phyloP scores from a whole-genome alignment of 108 stramenopile genomes.

The Cyclotella cryptica region DNA sequence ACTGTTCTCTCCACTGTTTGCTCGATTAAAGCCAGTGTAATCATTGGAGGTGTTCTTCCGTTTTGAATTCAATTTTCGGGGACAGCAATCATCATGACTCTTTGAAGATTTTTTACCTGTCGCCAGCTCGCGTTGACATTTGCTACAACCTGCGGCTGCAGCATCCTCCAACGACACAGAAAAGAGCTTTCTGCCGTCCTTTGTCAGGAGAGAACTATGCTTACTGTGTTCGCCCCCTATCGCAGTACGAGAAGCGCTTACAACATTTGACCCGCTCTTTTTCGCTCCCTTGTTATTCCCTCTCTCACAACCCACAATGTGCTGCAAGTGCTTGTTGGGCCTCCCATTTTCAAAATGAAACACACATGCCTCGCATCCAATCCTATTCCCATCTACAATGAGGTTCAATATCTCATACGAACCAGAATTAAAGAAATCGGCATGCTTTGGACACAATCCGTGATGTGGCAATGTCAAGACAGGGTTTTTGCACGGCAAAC shows the following conservation, averaged over 20 bases:
- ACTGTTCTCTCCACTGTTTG: too few relatives aligned
- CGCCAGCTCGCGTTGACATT: conserved; percentile 15
- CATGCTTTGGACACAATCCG: conserved; percentile 40
- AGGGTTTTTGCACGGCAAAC: conserved; percentile 29
- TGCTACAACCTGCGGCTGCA: conserved; percentile 14
- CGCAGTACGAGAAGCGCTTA: too few relatives aligned
- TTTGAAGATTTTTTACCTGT: conserved; percentile 1
- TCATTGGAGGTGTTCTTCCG: too few relatives aligned
- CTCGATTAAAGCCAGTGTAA: too few relatives aligned
- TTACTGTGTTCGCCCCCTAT: background rate
- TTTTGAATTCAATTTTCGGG: background rate
- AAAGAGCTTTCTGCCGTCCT: background rate
- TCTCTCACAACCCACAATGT: conserved; percentile 29
- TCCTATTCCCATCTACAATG: conserved; percentile 36
- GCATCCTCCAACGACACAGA: conserved; percentile 2
- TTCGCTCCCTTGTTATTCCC: conserved; percentile 18
- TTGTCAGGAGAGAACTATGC: background rate
- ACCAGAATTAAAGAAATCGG: conserved; percentile 47
- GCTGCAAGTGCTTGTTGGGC: conserved; percentile 38
- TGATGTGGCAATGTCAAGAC: conserved; percentile 34
- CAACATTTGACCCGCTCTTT: background rate
- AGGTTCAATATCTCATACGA: conserved; percentile 51
- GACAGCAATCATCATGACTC: conserved; percentile 2
- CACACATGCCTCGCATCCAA: conserved; percentile 39
- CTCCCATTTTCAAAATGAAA: conserved; percentile 45